phyloP scores from a whole-genome alignment of 2,329 filamentous ascomycete genomes.

The Colletotrichum liaoningense region DNA sequence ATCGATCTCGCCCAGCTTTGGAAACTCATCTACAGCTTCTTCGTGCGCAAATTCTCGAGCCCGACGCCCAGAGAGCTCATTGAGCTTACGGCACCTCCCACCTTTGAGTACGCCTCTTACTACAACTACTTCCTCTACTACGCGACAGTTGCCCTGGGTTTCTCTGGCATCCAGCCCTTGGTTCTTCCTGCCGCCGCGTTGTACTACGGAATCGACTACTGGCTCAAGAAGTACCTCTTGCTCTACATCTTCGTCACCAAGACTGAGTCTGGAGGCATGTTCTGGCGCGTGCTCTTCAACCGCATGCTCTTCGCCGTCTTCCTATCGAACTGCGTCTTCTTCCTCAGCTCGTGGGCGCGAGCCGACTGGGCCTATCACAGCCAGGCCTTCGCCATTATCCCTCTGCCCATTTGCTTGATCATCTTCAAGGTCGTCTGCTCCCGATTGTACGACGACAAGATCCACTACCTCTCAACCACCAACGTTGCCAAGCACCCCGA shows the following conservation, averaged over 20 bases:
- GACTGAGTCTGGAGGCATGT: slow-evolving; percentile 92
- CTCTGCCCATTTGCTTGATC: slow-evolving; percentile 82
- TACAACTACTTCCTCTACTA: slow-evolving; percentile 99
- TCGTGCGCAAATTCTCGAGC: slow-evolving; percentile 83
- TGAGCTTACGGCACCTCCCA: slow-evolving; percentile 89
- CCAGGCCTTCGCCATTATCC: slow-evolving; percentile 76
- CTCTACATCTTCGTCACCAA: slow-evolving; percentile 97
- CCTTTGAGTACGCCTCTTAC: slow-evolving; percentile 95
- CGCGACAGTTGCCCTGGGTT: slow-evolving; percentile 87
- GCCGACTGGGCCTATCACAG: slow-evolving; percentile 66
- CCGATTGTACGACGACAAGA: slow-evolving; percentile 79
- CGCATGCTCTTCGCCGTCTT: slow-evolving; percentile 87
- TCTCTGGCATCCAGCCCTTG: slow-evolving; percentile 86
- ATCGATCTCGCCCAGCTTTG: slow-evolving; percentile 92
- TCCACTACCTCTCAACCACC: slow-evolving; percentile 82
- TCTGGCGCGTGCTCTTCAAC: slow-evolving; percentile 93
- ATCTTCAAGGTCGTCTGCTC: slow-evolving; percentile 90
- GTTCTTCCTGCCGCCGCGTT: slow-evolving; percentile 87
- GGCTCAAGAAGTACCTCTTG: slow-evolving; percentile 94
- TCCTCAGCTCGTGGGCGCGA: slow-evolving; percentile 78
- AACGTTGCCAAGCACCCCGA: slow-evolving; percentile 63
- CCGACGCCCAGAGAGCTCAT: slow-evolving; percentile 93
- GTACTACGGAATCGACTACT: slow-evolving; percentile 89
- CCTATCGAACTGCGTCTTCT: slow-evolving; percentile 82
- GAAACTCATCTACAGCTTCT: slow-evolving; percentile 85